Base-by-base conservation (phyloP, 176 grass and related monocot species). In the Lolium multiflorum region DNA sequence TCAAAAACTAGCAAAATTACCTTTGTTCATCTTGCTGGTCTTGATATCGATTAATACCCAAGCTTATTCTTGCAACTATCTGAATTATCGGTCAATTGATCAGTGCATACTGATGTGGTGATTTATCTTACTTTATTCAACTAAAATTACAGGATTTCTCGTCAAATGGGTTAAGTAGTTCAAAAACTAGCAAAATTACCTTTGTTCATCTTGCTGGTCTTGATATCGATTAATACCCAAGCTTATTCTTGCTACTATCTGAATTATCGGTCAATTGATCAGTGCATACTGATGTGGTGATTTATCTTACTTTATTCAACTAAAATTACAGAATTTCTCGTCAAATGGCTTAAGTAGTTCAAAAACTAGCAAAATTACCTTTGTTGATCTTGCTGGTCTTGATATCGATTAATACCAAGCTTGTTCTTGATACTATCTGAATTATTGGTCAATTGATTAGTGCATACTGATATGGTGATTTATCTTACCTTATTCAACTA, bases 1-100 rank as follows among this genome's bases (percentile, higher is more conserved):
- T 98, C 92, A 89, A 92, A 85, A 81, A 94, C 76, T 85, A 98
- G 97, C 90, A 98, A 46, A 91, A 88, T 98, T 79, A 94, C 83
- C 55, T 90, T 98, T 70, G 87, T 92, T 81, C 92, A 98, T 89
- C 92, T 98, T 87, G 94, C 94, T 84, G 94, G 97, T 62, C 78
- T 83, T 74, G 93, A 94, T 85, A 89, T 71, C n/a, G 88, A 89
- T 79, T 89, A 92, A 85, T 35, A 35, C 16, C 16, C 22, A 55
- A 66, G 15, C 52, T 88, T 54, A 16, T 31, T 48, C 20, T 62
- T 77, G 60, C 7, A 48, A 57, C 74, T 5, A 26, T 22, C 48
- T 55, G 35, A 77, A 71, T 13, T 71, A 15, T 31, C 3, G 26
- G 11, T 14, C 50, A 75, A 55, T 68, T 85, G 25, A 85, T 83